These are phyloP conservation scores for Mycosphaerella arachidis DNA, from an alignment of 2,329 filamentous ascomycete genomes.

Conservation along the genomic window DNA sequence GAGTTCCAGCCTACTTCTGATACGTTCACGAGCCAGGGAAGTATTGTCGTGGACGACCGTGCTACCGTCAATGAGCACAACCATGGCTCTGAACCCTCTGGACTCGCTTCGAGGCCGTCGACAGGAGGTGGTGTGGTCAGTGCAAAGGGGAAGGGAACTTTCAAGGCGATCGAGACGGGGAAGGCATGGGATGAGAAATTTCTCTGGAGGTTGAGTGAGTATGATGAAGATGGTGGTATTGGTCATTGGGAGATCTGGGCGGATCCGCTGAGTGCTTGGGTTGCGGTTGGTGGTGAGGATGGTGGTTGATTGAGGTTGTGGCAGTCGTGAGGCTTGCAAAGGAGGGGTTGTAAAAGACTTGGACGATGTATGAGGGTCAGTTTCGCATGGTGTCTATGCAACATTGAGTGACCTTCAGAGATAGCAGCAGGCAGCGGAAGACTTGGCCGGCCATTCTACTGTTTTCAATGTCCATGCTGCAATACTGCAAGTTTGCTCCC, in stretches of 20 bases:
- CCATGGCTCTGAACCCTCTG: background rate
- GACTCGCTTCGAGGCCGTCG: background rate
- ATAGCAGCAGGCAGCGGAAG: too few relatives aligned
- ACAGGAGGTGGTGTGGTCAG: slow-evolving; percentile 15
- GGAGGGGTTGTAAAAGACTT: background rate
- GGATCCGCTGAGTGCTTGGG: slow-evolving; percentile 35
- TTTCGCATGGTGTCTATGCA: too few relatives aligned
- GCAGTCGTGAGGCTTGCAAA: background rate
- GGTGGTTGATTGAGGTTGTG: background rate
- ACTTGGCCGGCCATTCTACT: too few relatives aligned
- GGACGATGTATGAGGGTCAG: too few relatives aligned
- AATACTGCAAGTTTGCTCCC: too few relatives aligned
- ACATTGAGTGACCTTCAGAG: too few relatives aligned
- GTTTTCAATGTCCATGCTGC: too few relatives aligned
- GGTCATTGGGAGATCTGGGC: slow-evolving; percentile 36
- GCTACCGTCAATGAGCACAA: background rate
- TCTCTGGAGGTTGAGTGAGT: slow-evolving; percentile 32
- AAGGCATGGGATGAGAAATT: slow-evolving; percentile 33
- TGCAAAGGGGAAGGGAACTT: slow-evolving; percentile 28
- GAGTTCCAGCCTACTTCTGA: slow-evolving; percentile 1
- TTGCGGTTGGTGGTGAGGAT: slow-evolving; percentile 24
- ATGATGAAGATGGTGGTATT: slow-evolving; percentile 31
- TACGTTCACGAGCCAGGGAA: background rate
- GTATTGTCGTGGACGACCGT: slow-evolving; percentile 2
- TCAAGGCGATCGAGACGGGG: slow-evolving; percentile 31